Evolutionary conservation across 306 rosid species (phyloP).

Genomic region (Vigna trinervia): DNA sequence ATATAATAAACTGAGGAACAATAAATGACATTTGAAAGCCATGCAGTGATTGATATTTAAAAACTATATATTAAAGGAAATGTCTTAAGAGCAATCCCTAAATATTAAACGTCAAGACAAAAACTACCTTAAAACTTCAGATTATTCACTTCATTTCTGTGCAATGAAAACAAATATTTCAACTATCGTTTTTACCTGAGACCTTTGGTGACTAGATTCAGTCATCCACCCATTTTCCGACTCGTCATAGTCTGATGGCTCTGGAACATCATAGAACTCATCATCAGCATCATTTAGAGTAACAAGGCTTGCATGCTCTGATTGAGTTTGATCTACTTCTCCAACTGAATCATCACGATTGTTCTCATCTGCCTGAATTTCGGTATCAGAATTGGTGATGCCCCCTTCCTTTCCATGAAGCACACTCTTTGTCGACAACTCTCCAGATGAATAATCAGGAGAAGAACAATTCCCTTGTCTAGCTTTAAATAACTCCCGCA

Average conservation of each 20-base stretch:
- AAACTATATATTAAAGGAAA: slow-evolving; percentile 32
- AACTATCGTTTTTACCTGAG: slow-evolving; percentile 50
- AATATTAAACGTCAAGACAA: slow-evolving; percentile 28
- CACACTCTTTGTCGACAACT: slow-evolving; percentile 50
- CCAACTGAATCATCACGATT: slow-evolving; percentile 45
- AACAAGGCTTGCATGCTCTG: slow-evolving; percentile 63
- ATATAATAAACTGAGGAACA: slow-evolving; percentile 22
- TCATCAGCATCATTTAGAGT: slow-evolving; percentile 66
- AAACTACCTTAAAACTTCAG: slow-evolving; percentile 13
- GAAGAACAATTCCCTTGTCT: slow-evolving; percentile 61
- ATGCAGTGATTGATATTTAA: slow-evolving; percentile 33
- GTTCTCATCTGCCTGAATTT: slow-evolving; percentile 49
- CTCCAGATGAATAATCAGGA: slow-evolving; percentile 63
- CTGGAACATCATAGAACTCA: slow-evolving; percentile 91
- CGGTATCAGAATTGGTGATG: slow-evolving; percentile 50
- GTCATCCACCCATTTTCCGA: slow-evolving; percentile 80
- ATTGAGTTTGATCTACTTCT: slow-evolving; percentile 57
- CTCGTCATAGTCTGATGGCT: slow-evolving; percentile 66
- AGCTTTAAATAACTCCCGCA: slow-evolving; percentile 76
- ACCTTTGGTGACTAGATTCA: slow-evolving; percentile 54
- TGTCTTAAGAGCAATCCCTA: background rate
- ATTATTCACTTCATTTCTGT: slow-evolving; percentile 31
- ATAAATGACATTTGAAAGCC: slow-evolving; percentile 33
- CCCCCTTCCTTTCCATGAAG: slow-evolving; percentile 52
- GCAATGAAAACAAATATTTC: slow-evolving; percentile 30